Percentiles rank a stretch among this genome's conserved stretches.
Evolutionary conservation across 345 rosid species (phyloP).

Genomic region (Pseudoturritis turrita): DNA sequence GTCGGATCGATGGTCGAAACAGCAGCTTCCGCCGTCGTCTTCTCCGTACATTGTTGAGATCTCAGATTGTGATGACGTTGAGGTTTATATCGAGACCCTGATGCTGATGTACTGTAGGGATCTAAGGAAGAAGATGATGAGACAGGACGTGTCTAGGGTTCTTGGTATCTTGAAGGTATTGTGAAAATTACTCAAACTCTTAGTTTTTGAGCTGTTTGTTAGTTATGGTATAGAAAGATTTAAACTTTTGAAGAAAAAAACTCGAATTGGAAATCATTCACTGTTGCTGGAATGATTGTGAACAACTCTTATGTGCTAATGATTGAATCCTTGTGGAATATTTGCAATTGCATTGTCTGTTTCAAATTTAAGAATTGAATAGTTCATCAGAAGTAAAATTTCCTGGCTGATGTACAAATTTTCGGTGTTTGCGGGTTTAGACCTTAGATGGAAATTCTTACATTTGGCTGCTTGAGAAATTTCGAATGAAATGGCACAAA

Average conservation of each 20-base stretch:
- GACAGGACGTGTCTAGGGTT: constrained; percentile 76
- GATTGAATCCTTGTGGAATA: not conserved
- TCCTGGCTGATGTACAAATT: not conserved
- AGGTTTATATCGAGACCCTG: constrained; percentile 90
- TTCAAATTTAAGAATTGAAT: not conserved
- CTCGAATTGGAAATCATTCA: not conserved
- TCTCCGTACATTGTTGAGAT: constrained; percentile 83
- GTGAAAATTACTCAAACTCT: not conserved
- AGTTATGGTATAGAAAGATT: not conserved
- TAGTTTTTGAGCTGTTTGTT: not conserved
- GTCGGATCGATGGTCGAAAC: constrained; percentile 78
- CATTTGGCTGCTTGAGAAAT: too few relatives aligned
- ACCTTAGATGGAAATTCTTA: too few relatives aligned
- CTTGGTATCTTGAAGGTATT: constrained; percentile 91
- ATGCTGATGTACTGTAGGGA: constrained; percentile 93
- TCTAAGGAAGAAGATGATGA: constrained; percentile 90
- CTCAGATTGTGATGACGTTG: constrained; percentile 96
- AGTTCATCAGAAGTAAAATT: not conserved
- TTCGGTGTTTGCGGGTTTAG: not conserved
- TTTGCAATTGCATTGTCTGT: not conserved
- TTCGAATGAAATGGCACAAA: too few relatives aligned
- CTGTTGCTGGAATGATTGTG: too few relatives aligned
- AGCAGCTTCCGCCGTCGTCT: constrained; percentile 43
- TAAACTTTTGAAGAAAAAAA: not conserved
- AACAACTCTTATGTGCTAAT: not conserved